Base-by-base conservation (phyloP, 225 moss, liverwort and hornwort species). In the Rhytidiadelphus loreus region DNA sequence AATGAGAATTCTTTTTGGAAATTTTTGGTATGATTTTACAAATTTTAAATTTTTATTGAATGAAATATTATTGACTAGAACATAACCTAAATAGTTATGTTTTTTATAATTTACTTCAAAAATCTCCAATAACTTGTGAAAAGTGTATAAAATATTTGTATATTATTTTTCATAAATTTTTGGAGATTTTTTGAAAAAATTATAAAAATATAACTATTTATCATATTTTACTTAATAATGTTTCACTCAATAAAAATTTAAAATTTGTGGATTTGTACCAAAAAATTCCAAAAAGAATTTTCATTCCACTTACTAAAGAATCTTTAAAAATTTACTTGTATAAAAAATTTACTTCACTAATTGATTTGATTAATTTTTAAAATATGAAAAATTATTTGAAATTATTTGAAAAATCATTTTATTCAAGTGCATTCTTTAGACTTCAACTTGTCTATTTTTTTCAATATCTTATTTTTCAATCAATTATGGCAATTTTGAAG, bases 121-220 rank as follows among this genome's bases (percentile, higher is more conserved):
- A 65, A 65, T 19, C 9, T 65, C 11, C 19, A 65, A 65, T 19
- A 13, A 41, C 4, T 23, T 24, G 1, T 39, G 8, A 4, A 39
- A 69, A 69, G 8, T 23, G 2, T 8, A 5, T 12, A 13, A n/a
- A 68, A n/a, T 22, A 68, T n/a, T 23, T 68, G 1, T 22, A n/a
- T 22, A 12, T 12, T 68, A 66, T n/a, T 68, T 66, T 68, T n/a
- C 10, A 68, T n/a, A 13, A n/a, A 12, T 0, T 12, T 12, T 7
- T 68, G 20, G n/a, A n/a, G 7, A 22, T 12, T 22, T 68, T 21
- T 12, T 3, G 12, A n/a, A 12, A 22, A 3, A 68, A 21, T 68
- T 37, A 6, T 6, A 6, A n/a, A 21, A 12, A 22, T 2, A 22
- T 12, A 12, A 21, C 0, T 12, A 22, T 12, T 12, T 12, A 0